A percentile compares a stretch with the other conserved stretches of the same genome.
Evolutionary conservation across 73 alveolate genomes (phyloP).

Genomic region (Strombidium stylifer): DNA sequence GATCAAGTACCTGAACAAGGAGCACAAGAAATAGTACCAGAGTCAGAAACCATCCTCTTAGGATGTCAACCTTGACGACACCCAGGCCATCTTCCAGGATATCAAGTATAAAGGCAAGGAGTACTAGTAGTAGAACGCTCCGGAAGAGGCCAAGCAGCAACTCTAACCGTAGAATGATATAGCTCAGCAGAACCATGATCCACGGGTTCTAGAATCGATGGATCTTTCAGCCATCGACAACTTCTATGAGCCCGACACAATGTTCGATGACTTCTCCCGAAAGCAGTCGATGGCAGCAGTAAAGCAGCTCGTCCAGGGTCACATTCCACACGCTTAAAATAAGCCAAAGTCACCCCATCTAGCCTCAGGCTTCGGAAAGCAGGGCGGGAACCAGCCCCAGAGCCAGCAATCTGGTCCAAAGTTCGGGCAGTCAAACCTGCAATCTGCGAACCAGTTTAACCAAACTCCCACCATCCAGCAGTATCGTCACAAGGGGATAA

Average conservation of each 20-base stretch:
- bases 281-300: no score
- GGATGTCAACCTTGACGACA: not conserved
- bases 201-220: no score
- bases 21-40: not conserved
- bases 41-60: not conserved
- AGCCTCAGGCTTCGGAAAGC: not conserved
- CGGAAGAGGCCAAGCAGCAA: no score
- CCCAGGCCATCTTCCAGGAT: no score
- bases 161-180: not conserved
- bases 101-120: no score
- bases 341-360: not conserved
- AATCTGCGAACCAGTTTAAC: not conserved
- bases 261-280: no score
- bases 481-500: slow-evolving; percentile 25
- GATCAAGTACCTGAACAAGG: slow-evolving; percentile 8
- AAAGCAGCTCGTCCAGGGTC: not conserved
- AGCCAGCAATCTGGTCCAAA: not conserved
- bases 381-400: not conserved
- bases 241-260: no score
- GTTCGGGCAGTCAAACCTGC: not conserved
- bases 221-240: no score
- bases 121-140: no score
- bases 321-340: not conserved
- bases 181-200: not conserved
- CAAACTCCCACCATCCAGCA: not conserved